Base-by-base conservation (phyloP, 2,329 filamentous ascomycete genomes). In the Penicillium occitanis region DNA sequence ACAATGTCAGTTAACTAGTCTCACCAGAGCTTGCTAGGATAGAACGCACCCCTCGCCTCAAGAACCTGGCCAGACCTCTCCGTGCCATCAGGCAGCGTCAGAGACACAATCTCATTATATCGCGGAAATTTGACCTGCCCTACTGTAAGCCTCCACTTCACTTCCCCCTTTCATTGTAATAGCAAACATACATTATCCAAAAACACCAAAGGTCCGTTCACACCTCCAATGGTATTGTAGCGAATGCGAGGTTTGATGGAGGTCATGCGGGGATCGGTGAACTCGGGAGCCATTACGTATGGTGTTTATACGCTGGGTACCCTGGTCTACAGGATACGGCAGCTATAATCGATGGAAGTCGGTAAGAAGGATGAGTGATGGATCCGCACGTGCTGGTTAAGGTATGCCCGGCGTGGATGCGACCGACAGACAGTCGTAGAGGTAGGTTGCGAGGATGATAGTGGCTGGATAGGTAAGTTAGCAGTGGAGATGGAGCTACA, bases 171-270 rank as follows among this genome's bases (percentile, higher is more conserved):
- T n/a, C 1, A 5, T n/a, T n/a, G 40, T 19, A 3, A 1, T 28
- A 11, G 59, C 28, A 55, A 68, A 82, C 89, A 72, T 80, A 96
- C 94, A 87, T 96, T 96, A 79, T 98, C 95, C 72, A 99, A 87
- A 77, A 99, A 94, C 77, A 99, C 95, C 81, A 99, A 87, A 75
- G 95, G 95, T 67, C 95, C 95, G 83, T 99, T 99, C 82, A 99
- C 90, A 84, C 94, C 94, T 77, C 93, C 92, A 78, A 99, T 93
- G 74, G 95, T 99, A 85, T 99, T 99, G 88, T 99, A 99, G 76
- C 91, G 89, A 82, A 98, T 86, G 78, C 89, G 84, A 72, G 89
- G 89, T 77, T 88, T 86, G 78, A 91, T 81, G 73, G 78, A 77
- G 70, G 76, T 77, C 81, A 83, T 82, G 72, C 81, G 78, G 68